Base-by-base conservation (phyloP, 1,284 basidiomycete species). In the Cystobasidium pallidum region DNA sequence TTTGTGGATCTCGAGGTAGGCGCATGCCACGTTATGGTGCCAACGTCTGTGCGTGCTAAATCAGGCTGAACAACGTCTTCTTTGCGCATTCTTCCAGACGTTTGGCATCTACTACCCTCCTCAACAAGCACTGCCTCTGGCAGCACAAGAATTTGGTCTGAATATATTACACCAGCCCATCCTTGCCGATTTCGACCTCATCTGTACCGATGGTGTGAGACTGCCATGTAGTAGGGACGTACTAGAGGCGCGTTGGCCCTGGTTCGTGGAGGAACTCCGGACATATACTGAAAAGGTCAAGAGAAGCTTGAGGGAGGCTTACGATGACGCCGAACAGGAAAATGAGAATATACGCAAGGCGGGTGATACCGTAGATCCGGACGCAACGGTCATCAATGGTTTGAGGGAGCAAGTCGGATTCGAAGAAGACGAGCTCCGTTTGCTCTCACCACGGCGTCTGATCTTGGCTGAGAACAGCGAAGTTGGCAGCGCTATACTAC, bases 51-150 rank as follows among this genome's bases (percentile, higher is more conserved):
- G n/a, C n/a, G n/a, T n/a, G n/a, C n/a, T n/a, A n/a, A n/a, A n/a
- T n/a, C n/a, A n/a, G n/a, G n/a, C n/a, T n/a, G n/a, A n/a, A n/a
- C n/a, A n/a, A n/a, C n/a, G n/a, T 26, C 36, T 21, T 17, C 19
- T 10, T 36, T 7, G 19, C 3, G n/a, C 7, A 2, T n/a, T 2
- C 24, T 8, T 49, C 8, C 49, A 74, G 81, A 89, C 93, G 0
- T 94, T 92, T 78, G 94, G 93, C 1, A 91, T 96, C 76, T 95
- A 96, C 79, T 89, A 90, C 75, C 90, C 92, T 0, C 93, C 93
- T 0, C 67, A 74, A 2, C 80, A 84, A 15, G 75, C 76, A n/a
- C 83, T 88, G n/a, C 84, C 85, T 66, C 82, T 92, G 54, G 49
- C 70, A 11, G 73, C 76, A 1, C 76, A 77, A 63, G 52, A 72